Evolutionary conservation across 2,329 filamentous ascomycete species (phyloP), one percentile per base, ranked within the genome.

Genomic region (Aspergillus vadensis): DNA sequence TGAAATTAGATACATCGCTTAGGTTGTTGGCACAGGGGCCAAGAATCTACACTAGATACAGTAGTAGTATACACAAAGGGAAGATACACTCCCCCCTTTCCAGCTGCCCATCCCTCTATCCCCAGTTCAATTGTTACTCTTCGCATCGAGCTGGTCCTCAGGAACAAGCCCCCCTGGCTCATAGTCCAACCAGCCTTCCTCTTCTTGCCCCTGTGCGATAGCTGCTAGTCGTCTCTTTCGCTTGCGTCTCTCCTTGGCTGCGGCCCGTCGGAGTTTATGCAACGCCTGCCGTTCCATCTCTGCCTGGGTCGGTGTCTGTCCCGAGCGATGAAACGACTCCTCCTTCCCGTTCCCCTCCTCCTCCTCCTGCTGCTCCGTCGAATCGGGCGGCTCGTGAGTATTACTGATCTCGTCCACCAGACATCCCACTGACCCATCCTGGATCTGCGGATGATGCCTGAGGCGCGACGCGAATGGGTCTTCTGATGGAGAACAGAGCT

Each of bases 391-490:
- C 50, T 60, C 58, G 36, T 50, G 23, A 15, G 27, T 55, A 21
- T 44, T 32, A 21, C n/a, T 57, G 14, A 43, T 23, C 32, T 55
- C 57, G 44, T 56, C 59, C 9, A 32, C 36, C 12, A 38, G 47
- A 39, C 51, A 50, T 12, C 32, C 51, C 15, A 55, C 44, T n/a
- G 44, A 19, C 15, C 54, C 60, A 55, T 63, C 63, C 21, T 63
- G 57, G 41, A 76, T 65, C 7, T 61, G 64, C 2, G 72, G 69
- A 62, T 77, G 72, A 57, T 69, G 67, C 55, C 65, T 69, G 32
- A 78, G 58, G 47, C 62, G 64, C 21, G 69, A 57, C 17, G 76
- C 76, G 61, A 67, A 72, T 44, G 70, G 61, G 57, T 75, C 70
- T 41, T 69, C 64, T 12, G 73, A 72, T 30, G 64, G 49, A 3